phyloP scores from a whole-genome alignment of 768 basidiomycete species.

The Mycena maculata region DNA sequence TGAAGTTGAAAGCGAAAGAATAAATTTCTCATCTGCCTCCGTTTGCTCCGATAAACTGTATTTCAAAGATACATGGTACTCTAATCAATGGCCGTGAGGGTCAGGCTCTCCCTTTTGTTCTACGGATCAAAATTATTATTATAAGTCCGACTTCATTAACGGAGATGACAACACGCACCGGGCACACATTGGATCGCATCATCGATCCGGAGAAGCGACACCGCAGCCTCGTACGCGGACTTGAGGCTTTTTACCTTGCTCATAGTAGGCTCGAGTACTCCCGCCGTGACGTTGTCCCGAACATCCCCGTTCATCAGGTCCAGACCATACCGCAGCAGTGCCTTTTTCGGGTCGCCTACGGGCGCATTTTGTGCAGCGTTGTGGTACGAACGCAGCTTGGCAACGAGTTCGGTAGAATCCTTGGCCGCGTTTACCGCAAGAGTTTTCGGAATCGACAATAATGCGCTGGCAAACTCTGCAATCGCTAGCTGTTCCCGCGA shows the following conservation, averaged over 20 bases:
- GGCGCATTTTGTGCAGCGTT: slow-evolving; percentile 96
- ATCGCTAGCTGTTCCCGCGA: slow-evolving; percentile 98
- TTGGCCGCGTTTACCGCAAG: slow-evolving; percentile 98
- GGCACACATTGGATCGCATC: slow-evolving; percentile 94
- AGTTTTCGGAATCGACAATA: slow-evolving; percentile 96
- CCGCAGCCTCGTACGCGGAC: slow-evolving; percentile 96
- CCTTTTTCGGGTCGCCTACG: slow-evolving; percentile 90
- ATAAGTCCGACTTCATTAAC: slow-evolving; percentile 33
- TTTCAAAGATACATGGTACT: slow-evolving; percentile 15
- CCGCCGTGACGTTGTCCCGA: slow-evolving; percentile 92
- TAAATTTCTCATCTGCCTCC: neutral
- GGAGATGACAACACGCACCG: slow-evolving; percentile 60
- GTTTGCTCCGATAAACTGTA: neutral
- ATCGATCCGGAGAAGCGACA: slow-evolving; percentile 93
- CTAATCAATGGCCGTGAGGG: slow-evolving; percentile 75
- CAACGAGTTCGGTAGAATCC: slow-evolving; percentile 96
- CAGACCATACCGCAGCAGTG: slow-evolving; percentile 90
- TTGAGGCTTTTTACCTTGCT: slow-evolving; percentile 98
- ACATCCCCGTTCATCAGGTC: slow-evolving; percentile 96
- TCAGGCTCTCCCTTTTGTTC: slow-evolving; percentile 81
- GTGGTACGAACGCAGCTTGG: slow-evolving; percentile 96
- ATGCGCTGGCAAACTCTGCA: slow-evolving; percentile 95
- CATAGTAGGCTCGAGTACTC: slow-evolving; percentile 95
- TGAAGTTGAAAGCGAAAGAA: too few species aligned
- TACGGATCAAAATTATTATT: slow-evolving; percentile 43